Percentiles rank a stretch among this genome's conserved stretches.
phyloP scores from a whole-genome alignment of 2,329 filamentous ascomycete species.

The Graphiopsis chlorocephala region DNA sequence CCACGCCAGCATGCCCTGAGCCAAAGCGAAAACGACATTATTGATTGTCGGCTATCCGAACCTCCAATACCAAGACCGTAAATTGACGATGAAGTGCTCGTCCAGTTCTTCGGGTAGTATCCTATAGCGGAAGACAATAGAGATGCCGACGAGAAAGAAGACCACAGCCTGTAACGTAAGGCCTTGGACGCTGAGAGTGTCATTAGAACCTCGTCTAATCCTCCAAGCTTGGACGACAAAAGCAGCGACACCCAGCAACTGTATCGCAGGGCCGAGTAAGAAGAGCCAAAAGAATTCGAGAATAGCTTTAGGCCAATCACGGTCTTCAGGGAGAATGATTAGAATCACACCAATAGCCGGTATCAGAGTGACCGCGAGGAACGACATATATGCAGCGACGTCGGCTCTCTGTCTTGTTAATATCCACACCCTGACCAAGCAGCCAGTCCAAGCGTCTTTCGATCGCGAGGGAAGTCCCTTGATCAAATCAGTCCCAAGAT shows the following conservation, averaged over 20 bases:
- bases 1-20: background rate
- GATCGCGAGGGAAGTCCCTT: no score
- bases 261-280: background rate
- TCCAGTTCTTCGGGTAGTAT: background rate
- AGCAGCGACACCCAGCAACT: background rate
- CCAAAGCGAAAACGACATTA: background rate
- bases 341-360: background rate
- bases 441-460: no score
- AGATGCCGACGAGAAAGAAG: background rate
- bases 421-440: no score
- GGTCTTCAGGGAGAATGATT: background rate
- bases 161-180: conserved; percentile 1
- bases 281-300: background rate
- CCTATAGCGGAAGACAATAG: background rate
- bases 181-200: background rate
- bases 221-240: background rate
- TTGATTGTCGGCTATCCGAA: conserved; percentile 1
- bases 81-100: conserved; percentile 7
- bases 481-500: no score
- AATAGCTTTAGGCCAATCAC: background rate
- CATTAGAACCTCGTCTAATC: background rate
- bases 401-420: no score
- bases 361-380: background rate
- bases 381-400: background rate
- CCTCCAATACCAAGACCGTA: conserved; percentile 3